These are phyloP conservation scores for Aspergillus fischeri DNA, from an alignment of 2,329 filamentous ascomycete species.

Conservation along the genomic window DNA sequence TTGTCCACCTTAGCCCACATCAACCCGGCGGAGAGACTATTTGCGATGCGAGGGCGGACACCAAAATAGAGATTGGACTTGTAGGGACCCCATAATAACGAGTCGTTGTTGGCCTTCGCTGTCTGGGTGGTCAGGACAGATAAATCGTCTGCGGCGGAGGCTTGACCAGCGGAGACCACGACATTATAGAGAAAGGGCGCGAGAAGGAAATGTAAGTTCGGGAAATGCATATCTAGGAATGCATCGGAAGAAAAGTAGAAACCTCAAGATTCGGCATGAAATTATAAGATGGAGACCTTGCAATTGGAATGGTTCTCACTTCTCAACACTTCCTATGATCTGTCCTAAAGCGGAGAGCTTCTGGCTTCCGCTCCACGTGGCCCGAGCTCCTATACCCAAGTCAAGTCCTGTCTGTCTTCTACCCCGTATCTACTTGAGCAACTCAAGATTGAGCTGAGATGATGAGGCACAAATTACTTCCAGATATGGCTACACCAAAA, in stretches of 20 bases:
- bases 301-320: conserved; percentile 11
- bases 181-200: conserved; percentile 24
- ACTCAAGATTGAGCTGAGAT: background rate
- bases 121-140: conserved; percentile 38
- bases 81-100: conserved; percentile 93
- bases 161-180: conserved; percentile 25
- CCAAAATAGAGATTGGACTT: conserved; percentile 93
- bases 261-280: conserved; percentile 13
- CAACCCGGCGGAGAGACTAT: conserved; percentile 75
- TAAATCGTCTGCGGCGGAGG: conserved; percentile 25
- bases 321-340: conserved; percentile 11
- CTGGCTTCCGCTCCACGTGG: conserved; percentile 28
- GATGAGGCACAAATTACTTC: background rate
- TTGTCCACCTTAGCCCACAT: conserved; percentile 86
- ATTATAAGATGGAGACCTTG: conserved; percentile 10
- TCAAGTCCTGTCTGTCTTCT: background rate
- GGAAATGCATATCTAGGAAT: conserved; percentile 23
- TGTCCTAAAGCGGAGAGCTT: conserved; percentile 19
- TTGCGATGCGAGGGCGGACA: conserved; percentile 72
- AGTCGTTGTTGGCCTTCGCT: conserved; percentile 63
- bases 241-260: conserved; percentile 14
- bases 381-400: conserved; percentile 23
- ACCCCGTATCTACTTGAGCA: background rate
- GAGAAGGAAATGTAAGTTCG: conserved; percentile 23
- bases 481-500: background rate